Evolutionary conservation across 1,139 yeast species (phyloP), one percentile per base, ranked within the genome.

Genomic region (Diutina mesorugosa): DNA sequence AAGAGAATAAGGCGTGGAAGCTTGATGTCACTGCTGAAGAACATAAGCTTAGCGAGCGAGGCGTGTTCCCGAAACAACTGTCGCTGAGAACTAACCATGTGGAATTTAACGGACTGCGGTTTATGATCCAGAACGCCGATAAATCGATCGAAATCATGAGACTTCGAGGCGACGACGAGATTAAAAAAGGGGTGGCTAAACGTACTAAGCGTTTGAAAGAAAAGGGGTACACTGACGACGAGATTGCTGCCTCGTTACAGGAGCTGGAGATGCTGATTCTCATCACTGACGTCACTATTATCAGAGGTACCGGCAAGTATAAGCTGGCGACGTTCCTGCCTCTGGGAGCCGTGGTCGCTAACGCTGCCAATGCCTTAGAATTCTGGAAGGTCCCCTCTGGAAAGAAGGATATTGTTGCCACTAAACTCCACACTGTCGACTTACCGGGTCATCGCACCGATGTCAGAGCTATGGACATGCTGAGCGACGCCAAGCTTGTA

Each of bases 381-480:
- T 50, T 50, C 14, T 50, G 53, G 53, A 26, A 16, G 28, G 41
- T 50, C 32, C 12, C 41, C 28, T 26, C 29, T 6, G 32, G 18
- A 3, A 50, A 50, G 18, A 50, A 50, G 45, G 53, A 50, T 8
- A 38, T 50, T 16, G 32, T 32, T 18, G 45, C 71, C 0, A 63
- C 61, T 8, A 83, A 76, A 63, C 65, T 72, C 32, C 81, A 81
- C 64, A 70, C 84, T 1, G 76, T 93, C 45, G 97, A 90, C 55
- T 70, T 83, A 54, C 79, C 82, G 55, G 99, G 99, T 30, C 97
- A 91, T 66, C 82, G 97, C 67, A 82, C 89, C 4, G 99, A 95
- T 68, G 79, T 93, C 45, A 79, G 99, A 65, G 80, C 96, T 6
- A 73, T 89, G 67, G 91, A 90, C 61, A 76, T 95, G 47, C 86